A percentile compares a stretch with the other conserved stretches of the same genome.
Evolutionary conservation across 768 basidiomycete genomes (phyloP).

Genomic region (Leccinum imitatum): DNA sequence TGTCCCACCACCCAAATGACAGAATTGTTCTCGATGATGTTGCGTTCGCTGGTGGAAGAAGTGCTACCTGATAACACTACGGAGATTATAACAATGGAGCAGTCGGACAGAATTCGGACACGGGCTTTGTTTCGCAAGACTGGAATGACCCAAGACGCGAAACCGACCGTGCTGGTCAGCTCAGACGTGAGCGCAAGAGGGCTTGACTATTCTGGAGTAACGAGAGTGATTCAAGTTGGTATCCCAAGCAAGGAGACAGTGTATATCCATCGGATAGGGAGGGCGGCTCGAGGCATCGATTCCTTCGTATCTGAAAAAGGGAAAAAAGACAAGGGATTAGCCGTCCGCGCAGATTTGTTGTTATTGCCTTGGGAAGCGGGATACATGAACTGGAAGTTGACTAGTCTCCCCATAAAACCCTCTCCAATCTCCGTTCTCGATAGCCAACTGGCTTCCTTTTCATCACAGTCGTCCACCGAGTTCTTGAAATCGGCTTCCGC

Average conservation of each 20-base stretch:
- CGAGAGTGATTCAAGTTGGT: slow-evolving; percentile 90
- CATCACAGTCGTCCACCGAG: slow-evolving; percentile 16
- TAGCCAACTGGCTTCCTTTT: slow-evolving; percentile 11
- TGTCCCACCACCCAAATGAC: slow-evolving; percentile 84
- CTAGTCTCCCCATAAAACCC: slow-evolving; percentile 66
- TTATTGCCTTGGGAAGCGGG: slow-evolving; percentile 76
- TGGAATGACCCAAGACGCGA: slow-evolving; percentile 26
- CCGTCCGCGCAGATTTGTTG: slow-evolving; percentile 69
- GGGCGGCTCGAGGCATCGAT: slow-evolving; percentile 71
- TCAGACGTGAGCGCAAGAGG: slow-evolving; percentile 90
- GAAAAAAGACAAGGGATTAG: not conserved
- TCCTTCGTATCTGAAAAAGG: slow-evolving; percentile 37
- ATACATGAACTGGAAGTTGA: slow-evolving; percentile 62
- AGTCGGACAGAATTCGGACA: slow-evolving; percentile 28
- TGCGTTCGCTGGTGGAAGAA: slow-evolving; percentile 47
- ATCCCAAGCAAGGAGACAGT: slow-evolving; percentile 65
- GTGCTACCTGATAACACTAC: slow-evolving; percentile 57
- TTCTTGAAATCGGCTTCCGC: slow-evolving; percentile 30
- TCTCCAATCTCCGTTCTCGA: slow-evolving; percentile 35
- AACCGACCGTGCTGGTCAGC: slow-evolving; percentile 67
- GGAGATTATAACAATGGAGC: slow-evolving; percentile 59
- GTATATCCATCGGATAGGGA: slow-evolving; percentile 84
- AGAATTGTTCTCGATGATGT: slow-evolving; percentile 64
- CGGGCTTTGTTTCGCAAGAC: slow-evolving; percentile 14
- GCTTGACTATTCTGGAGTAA: slow-evolving; percentile 86